Percentiles rank a stretch among this genome's conserved stretches.
Conservation (phyloP, 225 moss, liverwort and hornwort genomes). For the Takakia lepidozioides region DNA sequence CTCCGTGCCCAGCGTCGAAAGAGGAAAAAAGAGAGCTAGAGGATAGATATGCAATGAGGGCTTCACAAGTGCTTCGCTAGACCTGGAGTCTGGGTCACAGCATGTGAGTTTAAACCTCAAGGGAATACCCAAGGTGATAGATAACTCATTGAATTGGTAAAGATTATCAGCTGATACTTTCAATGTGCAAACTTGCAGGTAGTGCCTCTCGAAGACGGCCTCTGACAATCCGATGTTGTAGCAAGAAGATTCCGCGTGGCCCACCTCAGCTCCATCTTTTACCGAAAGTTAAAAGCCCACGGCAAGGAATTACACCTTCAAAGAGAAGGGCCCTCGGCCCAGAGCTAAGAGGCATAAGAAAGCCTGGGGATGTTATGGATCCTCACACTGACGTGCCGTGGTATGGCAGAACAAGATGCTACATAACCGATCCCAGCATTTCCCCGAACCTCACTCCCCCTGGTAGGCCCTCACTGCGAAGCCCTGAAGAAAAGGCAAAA, state of each 20-base stretch:
- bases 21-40: too few relatives aligned
- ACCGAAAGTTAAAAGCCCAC: conserved; percentile 11
- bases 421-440: conserved; percentile 35
- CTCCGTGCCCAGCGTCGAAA: too few relatives aligned
- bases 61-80: too few relatives aligned
- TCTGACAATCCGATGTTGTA: conserved; percentile 36
- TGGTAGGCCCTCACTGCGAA: conserved; percentile 21
- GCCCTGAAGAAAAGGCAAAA: conserved; percentile 14
- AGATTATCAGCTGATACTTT: too few relatives aligned
- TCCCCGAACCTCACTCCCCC: conserved; percentile 43
- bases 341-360: neutral
- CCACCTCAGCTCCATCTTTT: conserved; percentile 22
- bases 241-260: conserved; percentile 28
- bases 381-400: conserved; percentile 44
- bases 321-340: conserved; percentile 15
- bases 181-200: too few relatives aligned
- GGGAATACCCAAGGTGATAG: too few relatives aligned
- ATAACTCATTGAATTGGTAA: too few relatives aligned
- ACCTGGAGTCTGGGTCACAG: too few relatives aligned
- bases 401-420: conserved; percentile 38
- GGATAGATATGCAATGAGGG: too few relatives aligned
- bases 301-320: neutral
- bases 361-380: conserved; percentile 7
- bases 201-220: too few relatives aligned
- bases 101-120: too few relatives aligned